Base-by-base conservation (phyloP, 192 early-diverging fungal genomes). In the Anaeromyces robustus region DNA sequence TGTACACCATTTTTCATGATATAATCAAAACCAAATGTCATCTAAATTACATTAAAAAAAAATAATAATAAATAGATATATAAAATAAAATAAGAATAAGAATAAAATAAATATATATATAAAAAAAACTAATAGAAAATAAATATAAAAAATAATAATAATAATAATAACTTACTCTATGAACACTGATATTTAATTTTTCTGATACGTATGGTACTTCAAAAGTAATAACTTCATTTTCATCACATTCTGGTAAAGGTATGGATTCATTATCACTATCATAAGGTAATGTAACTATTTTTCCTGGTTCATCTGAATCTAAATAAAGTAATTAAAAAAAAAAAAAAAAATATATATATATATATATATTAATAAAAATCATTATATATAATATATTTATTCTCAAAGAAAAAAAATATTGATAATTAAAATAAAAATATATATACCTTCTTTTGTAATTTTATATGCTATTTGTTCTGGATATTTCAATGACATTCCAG, bases 1-100 rank as follows among this genome's bases (percentile, higher is more conserved):
- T 79, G 29, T 78, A 84, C 84, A 30, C 82, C 86, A 68, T 88
- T 84, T 81, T 31, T 30, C 12, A 80, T 83, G 28, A 82, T 82
- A 78, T 89, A 92, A 32, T 82, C 78, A 18, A 87, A 80, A 9
- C 83, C 82, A 29, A 89, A 81, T 39, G 86, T 86, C 12, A 92
- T 78, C 90, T 91, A 77, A 17, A 52, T 22, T 79, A 30, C 31
- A 37, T 29, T 77, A 30, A 26, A 29, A 79, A 41, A 80, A 77
- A 82, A 85, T 29, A n/a, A n/a, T n/a, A n/a, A n/a, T n/a, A n/a
- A n/a, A n/a, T n/a, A n/a, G n/a, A n/a, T n/a, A n/a, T n/a, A n/a
- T n/a, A n/a, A n/a, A n/a, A n/a, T n/a, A n/a, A n/a, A n/a, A n/a
- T n/a, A n/a, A n/a, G n/a, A n/a, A n/a, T n/a, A n/a, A n/a, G n/a